These are phyloP conservation scores for Penicillium sp. DNA, from an alignment of 2,329 filamentous ascomycete genomes.

Conservation along the genomic window DNA sequence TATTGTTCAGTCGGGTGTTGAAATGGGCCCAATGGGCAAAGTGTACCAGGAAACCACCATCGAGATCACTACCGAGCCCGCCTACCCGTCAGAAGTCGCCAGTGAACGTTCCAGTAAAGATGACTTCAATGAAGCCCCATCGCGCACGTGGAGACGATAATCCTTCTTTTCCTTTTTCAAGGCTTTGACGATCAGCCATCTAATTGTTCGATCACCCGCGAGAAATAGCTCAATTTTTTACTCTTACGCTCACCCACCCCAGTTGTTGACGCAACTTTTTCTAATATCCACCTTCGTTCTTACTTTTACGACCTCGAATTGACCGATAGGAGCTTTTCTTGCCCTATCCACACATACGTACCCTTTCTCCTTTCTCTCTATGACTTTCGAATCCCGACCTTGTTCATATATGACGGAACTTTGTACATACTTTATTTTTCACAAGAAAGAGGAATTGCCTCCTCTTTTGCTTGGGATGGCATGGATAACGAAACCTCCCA, in stretches of 20 bases:
- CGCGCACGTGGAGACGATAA: conserved; percentile 34
- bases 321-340: neutral
- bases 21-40: conserved; percentile 41
- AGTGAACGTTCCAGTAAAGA: conserved; percentile 37
- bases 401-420: conserved; percentile 10
- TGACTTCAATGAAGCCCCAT: conserved; percentile 23
- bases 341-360: neutral
- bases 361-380: conserved; percentile 1
- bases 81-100: conserved; percentile 30
- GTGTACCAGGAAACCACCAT: conserved; percentile 52
- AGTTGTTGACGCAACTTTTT: neutral
- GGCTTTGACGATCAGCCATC: neutral
- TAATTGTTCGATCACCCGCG: neutral
- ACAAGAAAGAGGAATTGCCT: neutral
- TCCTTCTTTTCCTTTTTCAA: neutral
- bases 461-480: conserved; percentile 3
- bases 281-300: conserved; percentile 5
- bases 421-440: conserved; percentile 22
- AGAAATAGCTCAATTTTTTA: neutral
- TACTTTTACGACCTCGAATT: neutral
- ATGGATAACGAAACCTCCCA: conserved; percentile 10
- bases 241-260: neutral
- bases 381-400: neutral
- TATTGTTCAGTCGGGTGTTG: conserved; percentile 43
- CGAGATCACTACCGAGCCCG: conserved; percentile 46